Evolutionary conservation across 805 yeast genomes (phyloP).

Genomic region (Wickerhamiella kazuoi): DNA sequence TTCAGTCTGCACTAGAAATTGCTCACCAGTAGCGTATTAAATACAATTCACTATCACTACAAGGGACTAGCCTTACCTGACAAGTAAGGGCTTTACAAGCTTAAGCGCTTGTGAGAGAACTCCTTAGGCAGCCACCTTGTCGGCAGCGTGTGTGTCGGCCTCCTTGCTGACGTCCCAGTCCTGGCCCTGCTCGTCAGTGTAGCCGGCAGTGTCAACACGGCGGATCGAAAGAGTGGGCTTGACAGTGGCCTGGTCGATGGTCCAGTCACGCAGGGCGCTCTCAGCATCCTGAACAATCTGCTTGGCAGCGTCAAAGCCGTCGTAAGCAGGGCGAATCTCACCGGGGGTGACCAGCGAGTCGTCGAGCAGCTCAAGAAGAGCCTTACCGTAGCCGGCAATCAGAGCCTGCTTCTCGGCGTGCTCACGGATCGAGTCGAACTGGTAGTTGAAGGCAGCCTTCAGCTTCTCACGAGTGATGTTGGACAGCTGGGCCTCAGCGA

Average conservation of each 20-base stretch:
- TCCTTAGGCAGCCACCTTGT: slow-evolving; percentile 8
- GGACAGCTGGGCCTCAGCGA: slow-evolving; percentile 96
- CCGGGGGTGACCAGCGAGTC: slow-evolving; percentile 98
- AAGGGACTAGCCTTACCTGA: not conserved
- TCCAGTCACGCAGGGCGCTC: slow-evolving; percentile 90
- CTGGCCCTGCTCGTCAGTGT: slow-evolving; percentile 22
- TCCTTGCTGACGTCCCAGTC: slow-evolving; percentile 24
- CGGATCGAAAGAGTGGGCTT: slow-evolving; percentile 83
- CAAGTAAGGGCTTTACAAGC: too few species aligned
- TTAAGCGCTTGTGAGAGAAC: too few species aligned
- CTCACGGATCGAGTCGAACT: slow-evolving; percentile 89
- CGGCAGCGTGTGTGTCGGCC: slow-evolving; percentile 18
- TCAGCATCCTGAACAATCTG: slow-evolving; percentile 96
- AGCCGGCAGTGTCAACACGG: slow-evolving; percentile 33
- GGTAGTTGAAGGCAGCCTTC: slow-evolving; percentile 93
- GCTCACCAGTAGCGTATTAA: not conserved
- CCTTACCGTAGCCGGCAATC: slow-evolving; percentile 98
- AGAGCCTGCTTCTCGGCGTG: slow-evolving; percentile 89
- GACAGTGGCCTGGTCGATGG: slow-evolving; percentile 85
- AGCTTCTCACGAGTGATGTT: slow-evolving; percentile 96
- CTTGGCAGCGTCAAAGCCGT: slow-evolving; percentile 94
- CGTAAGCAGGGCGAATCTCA: slow-evolving; percentile 95
- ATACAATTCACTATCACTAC: slow-evolving; percentile 1
- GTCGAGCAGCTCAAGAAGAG: slow-evolving; percentile 83
- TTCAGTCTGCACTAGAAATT: too few species aligned